Evolutionary conservation across 2,329 filamentous ascomycete species (phyloP).

Genomic region (Xylariaceae sp.): DNA sequence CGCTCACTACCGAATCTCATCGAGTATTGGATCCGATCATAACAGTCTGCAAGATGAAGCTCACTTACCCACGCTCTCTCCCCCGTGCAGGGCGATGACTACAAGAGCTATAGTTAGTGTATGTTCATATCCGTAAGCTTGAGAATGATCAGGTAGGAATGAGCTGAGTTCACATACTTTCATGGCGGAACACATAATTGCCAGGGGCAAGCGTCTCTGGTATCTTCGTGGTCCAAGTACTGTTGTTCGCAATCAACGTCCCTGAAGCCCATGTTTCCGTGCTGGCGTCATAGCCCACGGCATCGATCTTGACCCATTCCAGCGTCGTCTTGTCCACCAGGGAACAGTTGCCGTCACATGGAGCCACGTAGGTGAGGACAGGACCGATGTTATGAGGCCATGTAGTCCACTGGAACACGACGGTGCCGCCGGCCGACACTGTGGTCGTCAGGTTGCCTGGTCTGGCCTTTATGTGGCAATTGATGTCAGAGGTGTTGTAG

Average conservation of each 20-base stretch:
- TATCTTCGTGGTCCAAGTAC: slow-evolving; percentile 40
- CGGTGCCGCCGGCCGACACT: slow-evolving; percentile 25
- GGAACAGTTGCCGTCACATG: slow-evolving; percentile 18
- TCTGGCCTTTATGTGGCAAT: slow-evolving; percentile 33
- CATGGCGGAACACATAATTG: slow-evolving; percentile 46
- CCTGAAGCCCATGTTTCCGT: slow-evolving; percentile 31
- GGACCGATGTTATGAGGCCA: slow-evolving; percentile 33
- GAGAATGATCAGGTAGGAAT: neutral
- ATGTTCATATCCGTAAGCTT: neutral
- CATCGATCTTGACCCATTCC: slow-evolving; percentile 30
- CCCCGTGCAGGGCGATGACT: slow-evolving; percentile 42
- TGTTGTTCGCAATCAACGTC: slow-evolving; percentile 42
- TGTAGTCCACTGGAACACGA: slow-evolving; percentile 30
- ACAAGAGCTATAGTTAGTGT: neutral
- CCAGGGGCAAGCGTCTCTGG: slow-evolving; percentile 37
- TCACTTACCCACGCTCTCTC: slow-evolving; percentile 17
- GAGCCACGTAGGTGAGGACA: slow-evolving; percentile 33
- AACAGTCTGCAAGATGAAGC: neutral
- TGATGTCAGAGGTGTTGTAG: slow-evolving; percentile 32
- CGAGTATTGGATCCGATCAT: no score
- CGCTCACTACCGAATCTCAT: no score
- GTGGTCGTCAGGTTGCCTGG: slow-evolving; percentile 23
- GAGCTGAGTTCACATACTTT: slow-evolving; percentile 28
- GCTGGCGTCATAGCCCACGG: slow-evolving; percentile 23
- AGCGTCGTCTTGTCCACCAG: slow-evolving; percentile 4